Conservation (phyloP, 164 flowering plant genomes). For the Stephania japonica region DNA sequence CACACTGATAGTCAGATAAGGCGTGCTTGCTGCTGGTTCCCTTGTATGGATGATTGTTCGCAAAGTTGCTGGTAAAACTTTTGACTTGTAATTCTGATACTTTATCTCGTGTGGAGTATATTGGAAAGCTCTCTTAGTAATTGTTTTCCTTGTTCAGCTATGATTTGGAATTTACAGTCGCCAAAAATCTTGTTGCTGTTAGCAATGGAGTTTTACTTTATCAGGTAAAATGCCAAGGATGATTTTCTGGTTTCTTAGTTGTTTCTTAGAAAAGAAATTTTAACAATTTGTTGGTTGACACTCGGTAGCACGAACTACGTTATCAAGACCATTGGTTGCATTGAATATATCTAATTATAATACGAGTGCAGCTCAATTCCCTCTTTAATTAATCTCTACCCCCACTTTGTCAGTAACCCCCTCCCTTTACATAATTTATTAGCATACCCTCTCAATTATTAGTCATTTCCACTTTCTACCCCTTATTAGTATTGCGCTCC, state of each 20-base stretch:
- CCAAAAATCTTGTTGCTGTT: conserved; percentile 76
- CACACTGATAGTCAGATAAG: conserved; percentile 88
- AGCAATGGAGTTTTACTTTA: conserved; percentile 79
- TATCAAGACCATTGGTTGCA: no score
- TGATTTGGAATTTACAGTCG: conserved; percentile 90
- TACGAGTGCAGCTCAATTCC: no score
- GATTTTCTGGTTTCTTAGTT: neutral
- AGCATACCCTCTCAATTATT: no score
- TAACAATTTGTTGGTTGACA: neutral
- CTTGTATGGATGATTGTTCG: conserved; percentile 66
- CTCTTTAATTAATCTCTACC: no score
- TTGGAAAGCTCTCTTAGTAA: neutral
- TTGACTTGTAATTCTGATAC: neutral
- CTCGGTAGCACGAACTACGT: neutral
- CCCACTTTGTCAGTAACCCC: no score
- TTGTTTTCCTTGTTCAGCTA: conserved; percentile 44
- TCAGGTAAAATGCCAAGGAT: conserved; percentile 50
- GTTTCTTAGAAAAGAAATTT: neutral
- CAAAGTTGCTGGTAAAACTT: conserved; percentile 77
- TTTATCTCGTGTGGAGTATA: neutral
- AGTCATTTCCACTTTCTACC: no score
- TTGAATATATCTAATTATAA: no score
- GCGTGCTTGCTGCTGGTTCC: conserved; percentile 97
- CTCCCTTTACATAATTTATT: no score
- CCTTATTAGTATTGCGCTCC: no score